Evolutionary conservation across 129 eudicot species (phyloP).

Genomic region (Tagetes patula): DNA sequence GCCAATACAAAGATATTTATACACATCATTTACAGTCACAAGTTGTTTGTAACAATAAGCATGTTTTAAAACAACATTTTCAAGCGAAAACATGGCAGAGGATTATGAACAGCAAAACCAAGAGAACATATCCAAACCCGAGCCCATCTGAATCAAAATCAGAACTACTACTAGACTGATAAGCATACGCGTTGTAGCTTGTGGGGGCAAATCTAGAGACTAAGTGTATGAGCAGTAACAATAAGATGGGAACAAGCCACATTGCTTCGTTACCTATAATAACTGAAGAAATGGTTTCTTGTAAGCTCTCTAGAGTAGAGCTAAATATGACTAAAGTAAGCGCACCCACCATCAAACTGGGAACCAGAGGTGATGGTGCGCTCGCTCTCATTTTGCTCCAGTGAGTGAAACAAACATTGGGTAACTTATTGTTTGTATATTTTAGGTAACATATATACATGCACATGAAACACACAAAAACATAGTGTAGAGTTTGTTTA

Average conservation of each 20-base stretch:
- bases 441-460: background rate
- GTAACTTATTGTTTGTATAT: background rate
- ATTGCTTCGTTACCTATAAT: slow-evolving; percentile 23
- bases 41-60: background rate
- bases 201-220: slow-evolving; percentile 26
- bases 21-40: background rate
- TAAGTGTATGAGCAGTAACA: slow-evolving; percentile 46
- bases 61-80: background rate
- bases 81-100: slow-evolving; percentile 31
- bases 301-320: slow-evolving; percentile 32
- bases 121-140: slow-evolving; percentile 45
- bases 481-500: background rate
- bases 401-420: slow-evolving; percentile 3
- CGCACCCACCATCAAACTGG: slow-evolving; percentile 45
- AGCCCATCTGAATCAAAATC: slow-evolving; percentile 40
- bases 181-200: background rate
- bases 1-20: background rate
- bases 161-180: slow-evolving; percentile 24
- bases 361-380: slow-evolving; percentile 59
- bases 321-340: slow-evolving; percentile 44
- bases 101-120: slow-evolving; percentile 42
- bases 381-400: slow-evolving; percentile 24
- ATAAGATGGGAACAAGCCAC: slow-evolving; percentile 31
- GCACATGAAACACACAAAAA: background rate
- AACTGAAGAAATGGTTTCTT: slow-evolving; percentile 29